phyloP scores from a whole-genome alignment of 352 stramenopile species.

The Globisporangium perplexum region DNA sequence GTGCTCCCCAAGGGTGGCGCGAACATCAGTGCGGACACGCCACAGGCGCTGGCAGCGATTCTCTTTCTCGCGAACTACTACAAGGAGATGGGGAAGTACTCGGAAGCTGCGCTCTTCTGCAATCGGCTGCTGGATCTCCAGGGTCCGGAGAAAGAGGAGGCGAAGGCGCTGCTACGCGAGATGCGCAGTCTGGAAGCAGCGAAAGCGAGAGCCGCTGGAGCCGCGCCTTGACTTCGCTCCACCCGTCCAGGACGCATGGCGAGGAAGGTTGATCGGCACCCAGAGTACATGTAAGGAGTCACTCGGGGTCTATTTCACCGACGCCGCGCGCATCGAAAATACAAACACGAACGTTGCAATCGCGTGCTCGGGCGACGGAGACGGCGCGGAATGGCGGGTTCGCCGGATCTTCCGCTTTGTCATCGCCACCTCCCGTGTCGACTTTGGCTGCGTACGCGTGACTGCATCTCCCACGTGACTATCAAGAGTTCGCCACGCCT shows the following conservation, averaged over 20 bases:
- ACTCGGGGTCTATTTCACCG: slow-evolving; percentile 3
- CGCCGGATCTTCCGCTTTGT: slow-evolving; percentile 26
- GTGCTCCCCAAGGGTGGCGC: slow-evolving; percentile 11
- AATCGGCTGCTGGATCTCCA: slow-evolving; percentile 74
- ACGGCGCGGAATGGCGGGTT: slow-evolving; percentile 5
- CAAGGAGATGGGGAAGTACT: slow-evolving; percentile 58
- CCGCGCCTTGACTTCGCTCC: slow-evolving; percentile 1
- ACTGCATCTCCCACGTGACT: background rate
- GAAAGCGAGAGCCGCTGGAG: slow-evolving; percentile 5
- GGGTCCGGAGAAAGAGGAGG: slow-evolving; percentile 78
- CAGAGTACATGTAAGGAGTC: background rate
- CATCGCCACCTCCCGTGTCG: slow-evolving; percentile 20
- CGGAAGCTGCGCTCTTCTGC: slow-evolving; percentile 60
- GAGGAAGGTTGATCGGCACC: background rate
- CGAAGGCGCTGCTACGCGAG: slow-evolving; percentile 69
- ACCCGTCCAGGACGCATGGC: too few relatives aligned
- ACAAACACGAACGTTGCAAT: slow-evolving; percentile 27
- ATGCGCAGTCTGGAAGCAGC: slow-evolving; percentile 66
- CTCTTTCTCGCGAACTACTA: slow-evolving; percentile 82
- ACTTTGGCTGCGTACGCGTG: background rate
- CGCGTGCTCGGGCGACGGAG: slow-evolving; percentile 1
- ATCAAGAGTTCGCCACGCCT: slow-evolving; percentile 19
- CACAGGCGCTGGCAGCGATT: slow-evolving; percentile 54
- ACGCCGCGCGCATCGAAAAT: slow-evolving; percentile 15
- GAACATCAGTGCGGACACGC: slow-evolving; percentile 56